Base-by-base conservation (phyloP, 176 grass and related monocot species). In the Oryza glaberrima region DNA sequence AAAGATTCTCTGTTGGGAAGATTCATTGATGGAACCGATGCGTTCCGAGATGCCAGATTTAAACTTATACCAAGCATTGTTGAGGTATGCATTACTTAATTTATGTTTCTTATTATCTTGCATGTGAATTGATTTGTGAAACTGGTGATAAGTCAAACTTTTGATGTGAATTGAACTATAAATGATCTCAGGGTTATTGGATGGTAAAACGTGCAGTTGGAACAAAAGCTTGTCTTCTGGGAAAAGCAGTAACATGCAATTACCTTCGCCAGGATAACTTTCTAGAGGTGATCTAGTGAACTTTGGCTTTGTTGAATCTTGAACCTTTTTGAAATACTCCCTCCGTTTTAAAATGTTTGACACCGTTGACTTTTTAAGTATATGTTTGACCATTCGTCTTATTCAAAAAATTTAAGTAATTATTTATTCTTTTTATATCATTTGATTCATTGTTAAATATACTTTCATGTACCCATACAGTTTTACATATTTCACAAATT, bases 181-280 rank as follows among this genome's bases (percentile, higher is more conserved):
- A 77, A 48, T 73, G 40, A 56, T 80, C 14, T 84, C 65, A 98
- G 96, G 93, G 96, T 49, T 98, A 98, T 87, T 98, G 96, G 96
- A 98, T 98, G 93, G 93, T 98, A 72, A 98, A 98, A 35, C 91
- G 96, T 47, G 96, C 96, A 19, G 96, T 98, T 52, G 96, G 96
- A 83, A 95, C 96, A 5, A 98, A 93, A 90, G 96, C 96, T 85
- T 98, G 96, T 82, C 91, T 98, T 78, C 83, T 98, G 30, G 96
- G 96, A 28, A 98, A 98, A 90, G 93, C 96, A 69, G 96, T 98
- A 47, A 94, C 96, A 12, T 98, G 96, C 83, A 98, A 87, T 54
- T 98, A 98, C 81, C 89, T 98, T 77, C 89, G 85, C 26, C 87
- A 95, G 67, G 91, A 98, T 88, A 98, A 98, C 69, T 95, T 98